These are phyloP conservation scores for Dentiscutata heterogama DNA, from an alignment of 371 early-diverging fungal genomes.

Conservation along the genomic window DNA sequence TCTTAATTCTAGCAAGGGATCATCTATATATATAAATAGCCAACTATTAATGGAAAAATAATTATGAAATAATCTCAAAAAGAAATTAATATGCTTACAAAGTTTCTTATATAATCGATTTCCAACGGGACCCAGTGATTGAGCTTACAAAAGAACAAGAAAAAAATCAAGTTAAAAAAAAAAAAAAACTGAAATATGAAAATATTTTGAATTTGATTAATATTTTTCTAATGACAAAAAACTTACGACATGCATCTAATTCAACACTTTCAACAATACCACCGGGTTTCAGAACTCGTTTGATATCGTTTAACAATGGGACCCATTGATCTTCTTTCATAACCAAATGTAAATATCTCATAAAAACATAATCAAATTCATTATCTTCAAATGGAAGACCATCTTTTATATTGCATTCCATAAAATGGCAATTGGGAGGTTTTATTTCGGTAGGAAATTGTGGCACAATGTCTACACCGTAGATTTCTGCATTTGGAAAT, in stretches of 20 bases:
- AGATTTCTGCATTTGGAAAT: slow-evolving; percentile 16
- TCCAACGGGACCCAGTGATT: background rate
- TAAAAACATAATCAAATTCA: slow-evolving; percentile 26
- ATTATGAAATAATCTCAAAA: background rate
- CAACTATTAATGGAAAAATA: no score
- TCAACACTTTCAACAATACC: slow-evolving; percentile 17
- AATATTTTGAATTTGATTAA: background rate
- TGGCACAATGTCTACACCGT: background rate
- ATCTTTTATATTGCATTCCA: background rate
- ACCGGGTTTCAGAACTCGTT: slow-evolving; percentile 28
- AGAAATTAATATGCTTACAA: background rate
- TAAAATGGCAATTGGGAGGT: slow-evolving; percentile 12
- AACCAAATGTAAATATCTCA: background rate
- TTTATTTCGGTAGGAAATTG: background rate
- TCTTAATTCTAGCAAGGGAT: no score
- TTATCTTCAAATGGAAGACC: slow-evolving; percentile 5
- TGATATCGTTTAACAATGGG: background rate
- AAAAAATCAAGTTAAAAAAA: background rate
- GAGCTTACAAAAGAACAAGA: background rate
- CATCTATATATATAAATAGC: no score
- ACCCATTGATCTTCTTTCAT: background rate
- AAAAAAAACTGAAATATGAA: background rate
- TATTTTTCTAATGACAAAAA: background rate
- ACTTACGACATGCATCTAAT: background rate
- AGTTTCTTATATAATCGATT: background rate